Base-by-base conservation (phyloP, 2,329 filamentous ascomycete species). In the Pyricularia pennisetigena region DNA sequence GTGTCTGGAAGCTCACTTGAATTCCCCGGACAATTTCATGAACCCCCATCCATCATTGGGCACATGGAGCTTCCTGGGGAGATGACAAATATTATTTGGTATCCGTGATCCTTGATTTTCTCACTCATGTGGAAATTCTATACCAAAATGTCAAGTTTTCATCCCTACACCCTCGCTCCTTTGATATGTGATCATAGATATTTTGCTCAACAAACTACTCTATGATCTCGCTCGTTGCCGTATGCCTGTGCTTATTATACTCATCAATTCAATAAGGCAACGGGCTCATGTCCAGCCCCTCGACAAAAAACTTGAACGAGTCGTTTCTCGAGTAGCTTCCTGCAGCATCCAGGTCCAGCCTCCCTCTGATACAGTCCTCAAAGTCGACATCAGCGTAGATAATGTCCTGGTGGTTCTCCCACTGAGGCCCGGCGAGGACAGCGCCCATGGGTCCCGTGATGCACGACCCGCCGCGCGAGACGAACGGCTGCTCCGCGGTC, bases 321-420 rank as follows among this genome's bases (percentile, higher is more conserved):
- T 90, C 87, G 70, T 86, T 88, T 68, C 93, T 85, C 2, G 92
- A 94, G 77, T 97, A 97, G 75, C 90, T 93, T 0, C 94, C 94
- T 2, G 88, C 92, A 54, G 92, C 88, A 80, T 97, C 94, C 64
- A 97, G 77, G 76, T 97, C 93, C 71, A 97, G 76, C 67, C 92
- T 82, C 0, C 93, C 94, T 10, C 92, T 83, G 72, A 93, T 86
- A 73, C 94, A 97, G 72, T 97, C 93, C 65, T 96, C 91, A 74
- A 97, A 90, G 74, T 97, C 93, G 3, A 94, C 89, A 71, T 95
- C 91, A 0, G 86, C 83, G 41, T 86, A 91, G 67, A 93, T 79
- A 32, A 97, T 76, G 0, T 87, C 85, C 4, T 86, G 82, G 68
- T 89, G 78, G 70, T 94, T 89, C 69, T 97, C 91, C 93, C 93